Percentiles rank a stretch among this genome's conserved stretches.
Evolutionary conservation across 225 moss, liverwort and hornwort genomes (phyloP).

Genomic region (Pseudisothecium myosuroides): DNA sequence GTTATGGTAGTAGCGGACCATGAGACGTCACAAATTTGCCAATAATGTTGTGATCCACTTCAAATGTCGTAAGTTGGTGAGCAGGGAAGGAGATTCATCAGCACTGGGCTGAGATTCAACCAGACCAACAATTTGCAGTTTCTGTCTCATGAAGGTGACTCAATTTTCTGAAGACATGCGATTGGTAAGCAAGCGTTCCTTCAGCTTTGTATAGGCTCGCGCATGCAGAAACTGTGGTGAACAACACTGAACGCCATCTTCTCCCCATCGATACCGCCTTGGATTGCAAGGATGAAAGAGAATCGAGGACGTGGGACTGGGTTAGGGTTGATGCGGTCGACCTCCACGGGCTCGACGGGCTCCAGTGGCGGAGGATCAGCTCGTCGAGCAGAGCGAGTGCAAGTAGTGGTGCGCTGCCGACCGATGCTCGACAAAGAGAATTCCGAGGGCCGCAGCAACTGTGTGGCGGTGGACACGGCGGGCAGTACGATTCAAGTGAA

Average conservation of each 20-base stretch:
- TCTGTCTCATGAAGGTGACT: neutral
- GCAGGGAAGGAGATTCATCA: neutral
- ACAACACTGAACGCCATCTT: neutral
- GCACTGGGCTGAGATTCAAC: neutral
- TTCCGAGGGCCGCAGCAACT: conserved; percentile 51
- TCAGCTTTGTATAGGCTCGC: neutral
- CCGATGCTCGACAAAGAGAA: conserved; percentile 67
- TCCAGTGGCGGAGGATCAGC: conserved; percentile 15
- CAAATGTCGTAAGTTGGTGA: neutral
- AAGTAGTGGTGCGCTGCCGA: conserved; percentile 94
- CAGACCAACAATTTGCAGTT: neutral
- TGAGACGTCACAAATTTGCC: neutral
- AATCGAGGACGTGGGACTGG: conserved; percentile 26
- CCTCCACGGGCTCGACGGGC: conserved; percentile 9
- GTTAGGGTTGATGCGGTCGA: conserved; percentile 21
- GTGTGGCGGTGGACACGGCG: conserved; percentile 55
- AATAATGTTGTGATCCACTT: neutral
- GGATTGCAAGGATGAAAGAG: conserved; percentile 26
- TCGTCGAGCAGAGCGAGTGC: conserved; percentile 71
- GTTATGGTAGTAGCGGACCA: neutral
- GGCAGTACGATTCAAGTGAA: conserved; percentile 62
- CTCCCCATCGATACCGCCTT: neutral
- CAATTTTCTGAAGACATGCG: neutral
- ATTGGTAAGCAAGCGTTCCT: neutral
- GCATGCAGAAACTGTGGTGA: neutral